A percentile compares a stretch with the other conserved stretches of the same genome.
Conservation (phyloP, 306 rosid genomes). For the Cucumis sativus region DNA sequence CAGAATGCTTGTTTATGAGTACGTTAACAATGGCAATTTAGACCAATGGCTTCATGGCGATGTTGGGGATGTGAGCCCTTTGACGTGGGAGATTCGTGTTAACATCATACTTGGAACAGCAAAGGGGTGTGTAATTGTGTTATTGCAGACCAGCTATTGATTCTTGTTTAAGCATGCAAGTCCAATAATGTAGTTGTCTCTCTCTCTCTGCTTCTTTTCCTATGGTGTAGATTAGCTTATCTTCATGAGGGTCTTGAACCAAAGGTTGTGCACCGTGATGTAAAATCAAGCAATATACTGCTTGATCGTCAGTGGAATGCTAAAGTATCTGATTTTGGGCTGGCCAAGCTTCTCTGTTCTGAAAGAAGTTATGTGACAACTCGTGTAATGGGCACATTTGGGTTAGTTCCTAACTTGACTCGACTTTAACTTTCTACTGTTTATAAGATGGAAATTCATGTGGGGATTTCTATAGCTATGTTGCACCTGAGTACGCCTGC, state of each 20-base stretch:
- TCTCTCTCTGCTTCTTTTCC: not conserved
- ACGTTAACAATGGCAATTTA: conserved; percentile 83
- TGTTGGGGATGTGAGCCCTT: conserved; percentile 76
- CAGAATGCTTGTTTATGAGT: conserved; percentile 99
- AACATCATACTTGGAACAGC: conserved; percentile 77
- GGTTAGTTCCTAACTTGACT: conserved; percentile 44
- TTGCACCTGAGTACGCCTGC: conserved; percentile 98
- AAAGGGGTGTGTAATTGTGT: conserved; percentile 49
- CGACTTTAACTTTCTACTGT: not conserved
- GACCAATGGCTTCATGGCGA: conserved; percentile 98
- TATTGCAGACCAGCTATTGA: not conserved
- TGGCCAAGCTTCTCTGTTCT: conserved; percentile 81
- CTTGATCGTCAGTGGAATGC: conserved; percentile 84
- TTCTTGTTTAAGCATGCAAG: not conserved
- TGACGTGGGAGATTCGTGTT: conserved; percentile 87
- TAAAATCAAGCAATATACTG: conserved; percentile 88
- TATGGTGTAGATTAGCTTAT: conserved; percentile 63
- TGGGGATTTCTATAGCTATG: conserved; percentile 50
- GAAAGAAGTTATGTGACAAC: conserved; percentile 91
- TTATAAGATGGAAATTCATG: not conserved
- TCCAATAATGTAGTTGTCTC: not conserved
- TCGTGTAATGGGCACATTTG: conserved; percentile 98
- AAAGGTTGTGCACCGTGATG: conserved; percentile 95
- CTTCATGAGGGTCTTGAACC: conserved; percentile 99
- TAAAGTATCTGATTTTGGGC: conserved; percentile 97